These are phyloP conservation scores for Tricholoma terreum DNA, from an alignment of 768 basidiomycete species.

Conservation along the genomic window DNA sequence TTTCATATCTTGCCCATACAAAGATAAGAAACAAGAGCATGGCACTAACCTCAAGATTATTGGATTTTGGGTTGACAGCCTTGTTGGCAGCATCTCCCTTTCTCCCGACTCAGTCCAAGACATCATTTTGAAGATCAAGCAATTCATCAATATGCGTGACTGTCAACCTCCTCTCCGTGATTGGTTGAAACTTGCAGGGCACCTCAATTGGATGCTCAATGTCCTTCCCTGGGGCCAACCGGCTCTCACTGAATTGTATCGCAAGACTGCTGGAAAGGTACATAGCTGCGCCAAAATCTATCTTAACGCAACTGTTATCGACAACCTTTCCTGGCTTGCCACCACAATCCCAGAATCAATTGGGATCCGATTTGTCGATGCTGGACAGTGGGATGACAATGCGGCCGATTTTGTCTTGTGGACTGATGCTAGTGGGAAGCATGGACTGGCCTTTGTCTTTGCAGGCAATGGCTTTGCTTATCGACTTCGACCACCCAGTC, in stretches of 20 bases:
- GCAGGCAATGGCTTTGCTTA: too few relatives aligned
- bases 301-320: too few relatives aligned
- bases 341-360: background rate
- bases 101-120: background rate
- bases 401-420: slow-evolving; percentile 1
- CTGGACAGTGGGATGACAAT: background rate
- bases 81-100: too few relatives aligned
- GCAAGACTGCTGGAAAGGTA: too few relatives aligned
- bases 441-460: too few relatives aligned
- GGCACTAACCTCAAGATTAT: slow-evolving; percentile 19
- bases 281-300: too few relatives aligned
- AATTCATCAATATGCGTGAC: too few relatives aligned
- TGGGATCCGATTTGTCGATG: background rate
- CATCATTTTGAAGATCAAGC: background rate
- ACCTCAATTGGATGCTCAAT: slow-evolving; percentile 4
- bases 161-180: background rate
- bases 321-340: slow-evolving; percentile 1
- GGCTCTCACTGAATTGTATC: background rate
- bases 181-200: too few relatives aligned
- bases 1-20: too few relatives aligned
- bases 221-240: slow-evolving; percentile 1
- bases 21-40: background rate
- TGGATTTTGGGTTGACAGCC: too few relatives aligned
- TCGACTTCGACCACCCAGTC: background rate
- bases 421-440: too few relatives aligned